Base-by-base conservation (phyloP, 208 protist species). In the Acanthamoeba triangularis region DNA sequence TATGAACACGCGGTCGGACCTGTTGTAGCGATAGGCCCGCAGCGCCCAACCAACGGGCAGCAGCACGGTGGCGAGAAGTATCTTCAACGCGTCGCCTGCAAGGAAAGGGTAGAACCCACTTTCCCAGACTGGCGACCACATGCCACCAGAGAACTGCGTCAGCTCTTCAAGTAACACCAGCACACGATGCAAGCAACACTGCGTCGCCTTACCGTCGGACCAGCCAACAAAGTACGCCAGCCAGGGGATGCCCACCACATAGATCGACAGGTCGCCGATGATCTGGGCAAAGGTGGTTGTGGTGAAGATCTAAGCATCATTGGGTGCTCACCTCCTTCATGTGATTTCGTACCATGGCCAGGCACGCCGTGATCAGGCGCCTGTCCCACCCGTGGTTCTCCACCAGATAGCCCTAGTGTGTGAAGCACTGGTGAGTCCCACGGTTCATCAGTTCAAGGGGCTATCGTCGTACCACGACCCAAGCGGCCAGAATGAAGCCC, bases 61-160 rank as follows among this genome's bases (percentile, higher is more conserved):
- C 14, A 94, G 41, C 35, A 84, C 0, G 20, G 90, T 94, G 67
- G 90, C 90, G n/a, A 94, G 30, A 28, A 82, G 6, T 20, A 94
- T 84, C 37, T 94, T 94, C 13, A 80, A 28, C 14, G 49, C 63
- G 20, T 94, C 90, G 14, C 90, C 90, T 0, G 49, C 14, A 28
- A 94, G 69, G 72, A 94, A 94, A 11, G 61, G 67, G 59, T 76
- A 76, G 33, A 94, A 94, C 0, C 90, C 90, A 33, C n/a, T 63
- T 25, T 94, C 37, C 90, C 90, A 94, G 7, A 94, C 90, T 84
- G 44, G 13, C n/a, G n/a, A n/a, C n/a, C n/a, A 49, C 44, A 49
- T 14, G 0, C 44, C 44, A 13, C 14, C 44, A 49, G n/a, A n/a
- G n/a, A n/a, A n/a, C n/a, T n/a, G n/a, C n/a, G n/a, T n/a, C n/a